A percentile compares a stretch with the other conserved stretches of the same genome.
These are phyloP conservation scores for Rhodotorula toruloides DNA, from an alignment of 768 basidiomycete genomes.

Conservation along the genomic window DNA sequence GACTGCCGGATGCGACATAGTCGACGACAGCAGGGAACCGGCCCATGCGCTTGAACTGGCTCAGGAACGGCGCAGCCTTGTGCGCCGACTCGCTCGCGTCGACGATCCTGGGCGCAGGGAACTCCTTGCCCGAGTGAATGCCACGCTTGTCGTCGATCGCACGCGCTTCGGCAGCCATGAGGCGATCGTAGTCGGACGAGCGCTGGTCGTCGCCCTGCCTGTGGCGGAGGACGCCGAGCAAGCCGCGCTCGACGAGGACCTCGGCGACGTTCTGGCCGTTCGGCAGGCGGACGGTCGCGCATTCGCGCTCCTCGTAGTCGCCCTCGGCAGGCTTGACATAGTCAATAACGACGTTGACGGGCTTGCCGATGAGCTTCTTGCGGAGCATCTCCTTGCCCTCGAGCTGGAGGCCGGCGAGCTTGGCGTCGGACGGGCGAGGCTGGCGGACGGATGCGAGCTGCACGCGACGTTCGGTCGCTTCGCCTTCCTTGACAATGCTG, in stretches of 20 bases:
- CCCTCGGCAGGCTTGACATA: slow-evolving; percentile 87
- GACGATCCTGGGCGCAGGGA: slow-evolving; percentile 67
- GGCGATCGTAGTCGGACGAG: slow-evolving; percentile 87
- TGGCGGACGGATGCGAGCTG: slow-evolving; percentile 66
- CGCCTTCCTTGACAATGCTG: slow-evolving; percentile 50
- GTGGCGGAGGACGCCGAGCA: slow-evolving; percentile 84
- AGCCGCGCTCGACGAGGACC: slow-evolving; percentile 85
- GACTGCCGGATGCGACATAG: slow-evolving; percentile 86
- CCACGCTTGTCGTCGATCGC: slow-evolving; percentile 62
- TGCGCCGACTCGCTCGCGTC: slow-evolving; percentile 75
- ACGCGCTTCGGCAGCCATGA: slow-evolving; percentile 85
- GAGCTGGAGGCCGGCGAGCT: slow-evolving; percentile 77
- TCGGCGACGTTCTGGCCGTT: slow-evolving; percentile 70
- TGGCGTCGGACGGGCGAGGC: slow-evolving; percentile 73
- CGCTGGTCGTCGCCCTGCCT: slow-evolving; percentile 88
- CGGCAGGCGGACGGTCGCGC: slow-evolving; percentile 60
- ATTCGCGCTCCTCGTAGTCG: slow-evolving; percentile 88
- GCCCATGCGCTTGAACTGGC: slow-evolving; percentile 83
- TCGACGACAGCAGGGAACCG: slow-evolving; percentile 80
- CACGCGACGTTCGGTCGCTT: slow-evolving; percentile 69
- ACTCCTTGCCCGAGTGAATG: slow-evolving; percentile 87
- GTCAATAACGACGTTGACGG: slow-evolving; percentile 61
- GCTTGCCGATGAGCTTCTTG: slow-evolving; percentile 85
- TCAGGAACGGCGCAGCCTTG: slow-evolving; percentile 61
- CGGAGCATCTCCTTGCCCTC: slow-evolving; percentile 91